Evolutionary conservation across 176 grass and related monocot species (phyloP), one percentile per base, ranked within the genome.

Genomic region (Cenchrus americanus): DNA sequence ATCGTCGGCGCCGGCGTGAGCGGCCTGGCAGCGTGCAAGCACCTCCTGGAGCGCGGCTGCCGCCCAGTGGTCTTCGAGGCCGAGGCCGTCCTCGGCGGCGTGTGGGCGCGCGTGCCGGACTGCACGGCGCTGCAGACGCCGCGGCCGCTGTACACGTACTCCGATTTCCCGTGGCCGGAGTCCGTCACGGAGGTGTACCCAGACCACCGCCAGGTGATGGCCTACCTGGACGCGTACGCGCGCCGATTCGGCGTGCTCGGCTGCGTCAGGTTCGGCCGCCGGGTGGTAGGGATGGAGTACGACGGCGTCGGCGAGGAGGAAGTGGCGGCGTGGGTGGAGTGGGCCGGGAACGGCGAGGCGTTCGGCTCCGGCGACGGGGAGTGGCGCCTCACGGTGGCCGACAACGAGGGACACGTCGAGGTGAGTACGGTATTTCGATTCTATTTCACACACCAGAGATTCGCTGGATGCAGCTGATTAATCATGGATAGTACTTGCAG

Each of bases 91-190:
- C 49, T 89, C 81, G 92, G 89, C 26, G 89, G 92, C n/a, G 79
- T 96, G 21, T 96, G 94, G 94, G 77, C 86, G 5, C 81, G 49
- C 84, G 86, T 82, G 13, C 70, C 83, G 5, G 88, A 68, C 52
- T 91, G 65, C 44, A 96, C 91, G 19, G 70, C 52, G 43, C 86
- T 96, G 68, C 91, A 96, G 88, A 76, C 94, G 62, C 83, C 94
- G 5, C 47, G 66, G 1, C 41, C 42, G 1, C 10, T 65, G 41
- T 94, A 88, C 80, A 75, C 68, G 83, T 94, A 89, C 86, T 78
- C 83, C 2, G 92, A 94, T 77, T 93, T 96, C 76, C 94, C 86
- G 1, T 96, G 94, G 94, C 94, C 94, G 6, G 32, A 87, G 9
- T 0, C 19, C 37, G 83, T 40, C 80, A 81, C 49, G 37, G 61